Percentiles rank a stretch among this genome's conserved stretches.
Conservation (phyloP, 2,329 filamentous ascomycete species). For the Penicillium verrucosum region DNA sequence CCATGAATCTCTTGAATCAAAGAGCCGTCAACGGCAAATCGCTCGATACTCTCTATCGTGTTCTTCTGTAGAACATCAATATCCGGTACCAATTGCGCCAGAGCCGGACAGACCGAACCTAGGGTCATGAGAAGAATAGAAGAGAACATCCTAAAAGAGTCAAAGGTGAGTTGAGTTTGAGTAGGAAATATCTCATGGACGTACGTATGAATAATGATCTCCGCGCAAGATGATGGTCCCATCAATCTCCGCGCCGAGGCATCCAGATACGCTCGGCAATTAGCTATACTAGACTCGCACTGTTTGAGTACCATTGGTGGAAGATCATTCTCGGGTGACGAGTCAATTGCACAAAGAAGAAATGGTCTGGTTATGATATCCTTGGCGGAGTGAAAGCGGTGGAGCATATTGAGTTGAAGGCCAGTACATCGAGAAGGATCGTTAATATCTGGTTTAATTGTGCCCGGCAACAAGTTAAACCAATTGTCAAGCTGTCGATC, state of each 20-base stretch:
- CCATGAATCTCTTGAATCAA: conserved; percentile 5
- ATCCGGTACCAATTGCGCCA: conserved; percentile 2
- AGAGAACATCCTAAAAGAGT: conserved; percentile 2
- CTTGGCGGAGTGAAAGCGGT: conserved; percentile 6
- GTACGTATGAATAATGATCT: conserved; percentile 7
- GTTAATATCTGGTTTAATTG: conserved; percentile 3
- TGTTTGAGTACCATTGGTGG: conserved; percentile 3
- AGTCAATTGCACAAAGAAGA: conserved; percentile 6
- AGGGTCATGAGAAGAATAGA: conserved; percentile 5
- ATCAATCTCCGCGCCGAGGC: conserved; percentile 1
- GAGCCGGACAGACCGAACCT: background rate
- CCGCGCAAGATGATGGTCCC: background rate
- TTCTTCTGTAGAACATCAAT: conserved; percentile 3
- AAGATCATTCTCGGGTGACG: background rate
- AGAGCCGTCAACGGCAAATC: conserved; percentile 1
- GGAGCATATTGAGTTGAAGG: conserved; percentile 5
- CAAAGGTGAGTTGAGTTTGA: background rate
- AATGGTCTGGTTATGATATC: conserved; percentile 7
- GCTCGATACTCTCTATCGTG: background rate
- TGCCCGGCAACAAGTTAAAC: background rate
- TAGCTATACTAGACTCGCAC: conserved; percentile 4
- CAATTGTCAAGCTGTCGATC: conserved; percentile 2
- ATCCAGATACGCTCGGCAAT: conserved; percentile 2
- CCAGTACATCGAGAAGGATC: conserved; percentile 4
- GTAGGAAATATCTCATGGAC: background rate